Conservation (phyloP, 345 rosid genomes). For the Adansonia digitata region DNA sequence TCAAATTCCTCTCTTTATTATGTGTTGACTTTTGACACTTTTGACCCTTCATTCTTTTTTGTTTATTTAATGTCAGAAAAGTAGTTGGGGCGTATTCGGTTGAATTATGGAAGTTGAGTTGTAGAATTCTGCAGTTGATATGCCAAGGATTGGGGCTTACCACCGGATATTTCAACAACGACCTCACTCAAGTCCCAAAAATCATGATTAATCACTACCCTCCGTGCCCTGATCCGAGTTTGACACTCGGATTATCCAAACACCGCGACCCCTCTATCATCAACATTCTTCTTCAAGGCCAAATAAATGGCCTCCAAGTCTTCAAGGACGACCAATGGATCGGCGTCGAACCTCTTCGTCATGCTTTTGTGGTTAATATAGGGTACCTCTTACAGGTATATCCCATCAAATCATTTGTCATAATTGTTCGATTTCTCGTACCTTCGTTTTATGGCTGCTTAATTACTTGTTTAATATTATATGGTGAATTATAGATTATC, state of each 20-base stretch:
- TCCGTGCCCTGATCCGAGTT: slow-evolving; percentile 36
- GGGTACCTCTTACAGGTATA: slow-evolving; percentile 17
- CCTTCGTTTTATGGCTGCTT: too few relatives aligned
- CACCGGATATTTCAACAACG: slow-evolving; percentile 13
- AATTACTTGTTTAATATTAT: not conserved
- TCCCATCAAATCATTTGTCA: not conserved
- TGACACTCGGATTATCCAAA: slow-evolving; percentile 30
- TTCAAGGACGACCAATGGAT: slow-evolving; percentile 31
- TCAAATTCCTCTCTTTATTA: not conserved
- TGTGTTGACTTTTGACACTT: not conserved
- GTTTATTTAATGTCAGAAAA: slow-evolving; percentile 15
- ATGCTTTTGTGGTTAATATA: slow-evolving; percentile 33
- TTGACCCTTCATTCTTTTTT: not conserved
- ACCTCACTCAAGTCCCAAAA: slow-evolving; percentile 6
- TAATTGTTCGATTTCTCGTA: not conserved
- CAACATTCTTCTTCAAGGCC: slow-evolving; percentile 31
- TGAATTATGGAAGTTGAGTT: slow-evolving; percentile 31
- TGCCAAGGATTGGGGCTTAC: slow-evolving; percentile 34
- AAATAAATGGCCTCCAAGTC: slow-evolving; percentile 34
- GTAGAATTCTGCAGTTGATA: slow-evolving; percentile 25
- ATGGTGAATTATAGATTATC: not conserved
- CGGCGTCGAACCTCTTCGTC: slow-evolving; percentile 27
- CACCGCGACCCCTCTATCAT: slow-evolving; percentile 28
- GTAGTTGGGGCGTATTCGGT: slow-evolving; percentile 20
- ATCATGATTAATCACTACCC: slow-evolving; percentile 27